Percentiles rank a stretch among this genome's conserved stretches.
phyloP scores from a whole-genome alignment of 169 alveolate species.

The Besnoitia besnoiti region DNA sequence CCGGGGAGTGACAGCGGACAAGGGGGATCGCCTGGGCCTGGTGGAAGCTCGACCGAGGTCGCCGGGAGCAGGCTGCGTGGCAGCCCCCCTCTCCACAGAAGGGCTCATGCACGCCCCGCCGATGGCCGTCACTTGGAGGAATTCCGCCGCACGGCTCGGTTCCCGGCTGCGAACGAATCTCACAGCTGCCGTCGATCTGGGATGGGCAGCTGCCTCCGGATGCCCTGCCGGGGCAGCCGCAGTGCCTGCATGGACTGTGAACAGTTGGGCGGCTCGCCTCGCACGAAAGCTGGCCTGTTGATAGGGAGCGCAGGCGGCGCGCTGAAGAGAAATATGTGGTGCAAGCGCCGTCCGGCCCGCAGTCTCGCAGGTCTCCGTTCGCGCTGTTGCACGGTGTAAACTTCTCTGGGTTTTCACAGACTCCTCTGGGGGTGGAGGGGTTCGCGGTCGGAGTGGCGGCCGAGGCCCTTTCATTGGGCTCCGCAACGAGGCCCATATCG shows the following conservation, averaged over 20 bases:
- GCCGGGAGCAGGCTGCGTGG: neutral
- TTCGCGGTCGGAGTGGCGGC: neutral
- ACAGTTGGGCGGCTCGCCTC: neutral
- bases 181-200: too few species aligned
- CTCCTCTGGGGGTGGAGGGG: neutral
- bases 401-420: neutral
- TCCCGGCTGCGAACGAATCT: neutral
- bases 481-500: too few species aligned
- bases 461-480: neutral
- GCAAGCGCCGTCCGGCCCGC: neutral
- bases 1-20: slow-evolving; percentile 18
- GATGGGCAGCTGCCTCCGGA: neutral
- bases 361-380: neutral
- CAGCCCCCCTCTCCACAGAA: neutral
- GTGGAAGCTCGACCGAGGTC: neutral
- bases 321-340: neutral
- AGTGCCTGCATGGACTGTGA: neutral
- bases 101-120: neutral
- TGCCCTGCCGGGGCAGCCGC: neutral
- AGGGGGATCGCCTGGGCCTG: neutral
- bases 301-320: neutral
- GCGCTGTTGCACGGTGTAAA: neutral
- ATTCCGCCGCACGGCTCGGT: neutral
- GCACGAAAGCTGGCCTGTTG: neutral
- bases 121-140: neutral